These are phyloP conservation scores for Celoporthe dispersa DNA, from an alignment of 2,329 filamentous ascomycete genomes.

Conservation along the genomic window DNA sequence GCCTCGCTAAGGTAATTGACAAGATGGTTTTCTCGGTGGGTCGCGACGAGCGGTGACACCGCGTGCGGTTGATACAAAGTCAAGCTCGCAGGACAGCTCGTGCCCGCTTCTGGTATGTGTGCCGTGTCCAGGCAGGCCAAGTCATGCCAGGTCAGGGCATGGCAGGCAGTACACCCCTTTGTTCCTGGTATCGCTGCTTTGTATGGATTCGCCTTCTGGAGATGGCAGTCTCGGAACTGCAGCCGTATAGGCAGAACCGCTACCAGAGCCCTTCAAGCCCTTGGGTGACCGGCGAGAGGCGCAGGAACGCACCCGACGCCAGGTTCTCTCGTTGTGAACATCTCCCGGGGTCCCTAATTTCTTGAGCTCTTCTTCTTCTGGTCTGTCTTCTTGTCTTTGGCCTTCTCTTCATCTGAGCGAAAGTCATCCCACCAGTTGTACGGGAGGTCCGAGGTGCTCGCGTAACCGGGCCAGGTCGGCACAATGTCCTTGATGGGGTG, in stretches of 20 bases:
- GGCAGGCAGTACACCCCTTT: not conserved
- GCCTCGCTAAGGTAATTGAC: constrained; percentile 3
- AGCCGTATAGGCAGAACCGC: not conserved
- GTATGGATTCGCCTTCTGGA: not conserved
- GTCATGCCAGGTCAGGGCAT: not conserved
- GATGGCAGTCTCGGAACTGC: not conserved
- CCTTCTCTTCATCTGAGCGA: constrained; percentile 25
- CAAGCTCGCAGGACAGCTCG: not conserved
- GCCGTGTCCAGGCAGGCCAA: not conserved
- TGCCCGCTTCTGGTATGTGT: not conserved
- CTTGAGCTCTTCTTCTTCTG: constrained; percentile 7
- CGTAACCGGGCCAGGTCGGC: constrained; percentile 51
- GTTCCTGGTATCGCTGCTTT: not conserved
- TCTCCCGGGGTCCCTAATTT: not conserved
- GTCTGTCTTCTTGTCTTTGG: constrained; percentile 8
- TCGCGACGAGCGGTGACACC: not conserved
- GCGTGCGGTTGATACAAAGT: not conserved
- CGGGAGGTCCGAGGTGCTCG: constrained; percentile 47
- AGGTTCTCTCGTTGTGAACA: not conserved
- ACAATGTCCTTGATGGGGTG: constrained; percentile 64
- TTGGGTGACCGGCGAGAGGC: not conserved
- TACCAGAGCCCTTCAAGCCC: not conserved
- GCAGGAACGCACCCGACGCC: not conserved
- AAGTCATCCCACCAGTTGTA: constrained; percentile 36
- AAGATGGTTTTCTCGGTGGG: not conserved